These are phyloP conservation scores for Penicillium sp. DNA, from an alignment of 2,329 filamentous ascomycete genomes.

Conservation along the genomic window DNA sequence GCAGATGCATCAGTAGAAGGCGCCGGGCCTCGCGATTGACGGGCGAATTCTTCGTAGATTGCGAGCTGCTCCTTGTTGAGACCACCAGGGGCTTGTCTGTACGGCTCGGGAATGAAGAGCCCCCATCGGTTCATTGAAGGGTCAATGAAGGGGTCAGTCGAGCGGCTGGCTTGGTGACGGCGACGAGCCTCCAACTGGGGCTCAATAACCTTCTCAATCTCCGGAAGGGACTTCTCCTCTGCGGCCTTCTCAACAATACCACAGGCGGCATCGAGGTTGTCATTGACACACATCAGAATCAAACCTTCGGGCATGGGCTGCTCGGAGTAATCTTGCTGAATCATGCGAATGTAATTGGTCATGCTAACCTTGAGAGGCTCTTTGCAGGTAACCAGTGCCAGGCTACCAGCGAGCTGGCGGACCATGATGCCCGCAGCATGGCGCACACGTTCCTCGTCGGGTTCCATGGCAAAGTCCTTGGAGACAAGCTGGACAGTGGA, in stretches of 20 bases:
- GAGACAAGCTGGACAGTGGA: slow-evolving; percentile 93
- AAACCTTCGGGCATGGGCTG: slow-evolving; percentile 88
- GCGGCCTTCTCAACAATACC: slow-evolving; percentile 93
- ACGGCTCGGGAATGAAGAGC: slow-evolving; percentile 90
- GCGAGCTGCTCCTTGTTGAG: slow-evolving; percentile 90
- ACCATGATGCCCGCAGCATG: slow-evolving; percentile 91
- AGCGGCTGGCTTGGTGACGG: slow-evolving; percentile 71
- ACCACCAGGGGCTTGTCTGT: slow-evolving; percentile 78
- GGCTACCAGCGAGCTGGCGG: slow-evolving; percentile 87
- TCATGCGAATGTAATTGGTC: slow-evolving; percentile 93
- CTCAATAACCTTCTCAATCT: slow-evolving; percentile 93
- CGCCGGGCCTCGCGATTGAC: slow-evolving; percentile 71
- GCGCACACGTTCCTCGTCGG: slow-evolving; percentile 82
- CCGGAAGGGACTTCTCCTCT: slow-evolving; percentile 86
- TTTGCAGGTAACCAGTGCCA: slow-evolving; percentile 97
- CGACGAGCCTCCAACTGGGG: slow-evolving; percentile 75
- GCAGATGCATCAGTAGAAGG: slow-evolving; percentile 58
- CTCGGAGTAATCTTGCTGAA: slow-evolving; percentile 65
- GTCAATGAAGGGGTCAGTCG: slow-evolving; percentile 83
- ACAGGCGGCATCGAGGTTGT: slow-evolving; percentile 91
- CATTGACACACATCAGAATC: slow-evolving; percentile 98
- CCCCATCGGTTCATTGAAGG: slow-evolving; percentile 84
- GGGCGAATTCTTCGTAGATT: slow-evolving; percentile 94
- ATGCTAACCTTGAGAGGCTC: slow-evolving; percentile 95
- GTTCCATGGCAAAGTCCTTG: slow-evolving; percentile 94